A percentile compares a stretch with the other conserved stretches of the same genome.
These are phyloP conservation scores for Arthromyces matolae DNA, from an alignment of 768 basidiomycete species.

Conservation along the genomic window DNA sequence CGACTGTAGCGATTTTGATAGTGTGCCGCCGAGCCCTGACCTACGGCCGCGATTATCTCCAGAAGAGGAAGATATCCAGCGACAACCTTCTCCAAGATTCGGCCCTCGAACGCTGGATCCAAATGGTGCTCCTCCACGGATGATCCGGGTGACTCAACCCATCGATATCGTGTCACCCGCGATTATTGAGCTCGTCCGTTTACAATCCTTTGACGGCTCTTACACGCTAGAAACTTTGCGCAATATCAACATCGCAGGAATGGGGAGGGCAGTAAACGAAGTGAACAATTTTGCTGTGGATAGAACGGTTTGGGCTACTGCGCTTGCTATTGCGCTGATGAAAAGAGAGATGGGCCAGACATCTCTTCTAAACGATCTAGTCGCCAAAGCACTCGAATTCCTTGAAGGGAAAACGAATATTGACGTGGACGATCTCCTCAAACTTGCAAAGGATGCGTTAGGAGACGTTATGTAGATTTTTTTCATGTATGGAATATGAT, in stretches of 20 bases:
- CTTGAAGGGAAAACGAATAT: constrained; percentile 19
- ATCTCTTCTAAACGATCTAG: constrained; percentile 40
- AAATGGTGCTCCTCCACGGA: background rate
- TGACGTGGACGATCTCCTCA: constrained; percentile 19
- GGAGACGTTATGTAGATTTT: no score
- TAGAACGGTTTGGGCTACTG: constrained; percentile 44
- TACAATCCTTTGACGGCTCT: constrained; percentile 47
- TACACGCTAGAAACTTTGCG: constrained; percentile 33
- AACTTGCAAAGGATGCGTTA: constrained; percentile 4
- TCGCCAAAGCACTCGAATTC: constrained; percentile 40
- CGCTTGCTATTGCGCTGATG: constrained; percentile 44
- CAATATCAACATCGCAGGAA: constrained; percentile 35
- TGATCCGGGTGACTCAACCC: background rate
- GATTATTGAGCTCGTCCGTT: constrained; percentile 33
- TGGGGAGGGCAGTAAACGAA: constrained; percentile 25
- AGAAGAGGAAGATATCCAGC: constrained; percentile 19
- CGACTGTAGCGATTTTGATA: constrained; percentile 35
- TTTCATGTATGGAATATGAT: no score
- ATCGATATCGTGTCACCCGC: constrained; percentile 16
- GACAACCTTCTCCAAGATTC: constrained; percentile 31
- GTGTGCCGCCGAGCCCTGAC: constrained; percentile 23
- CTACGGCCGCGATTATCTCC: constrained; percentile 19
- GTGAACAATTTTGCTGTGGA: constrained; percentile 28
- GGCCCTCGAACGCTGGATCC: constrained; percentile 12
- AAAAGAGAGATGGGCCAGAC: constrained; percentile 33